These are phyloP conservation scores for Leptographium flavum DNA, from an alignment of 2,329 filamentous ascomycete genomes.

Conservation along the genomic window DNA sequence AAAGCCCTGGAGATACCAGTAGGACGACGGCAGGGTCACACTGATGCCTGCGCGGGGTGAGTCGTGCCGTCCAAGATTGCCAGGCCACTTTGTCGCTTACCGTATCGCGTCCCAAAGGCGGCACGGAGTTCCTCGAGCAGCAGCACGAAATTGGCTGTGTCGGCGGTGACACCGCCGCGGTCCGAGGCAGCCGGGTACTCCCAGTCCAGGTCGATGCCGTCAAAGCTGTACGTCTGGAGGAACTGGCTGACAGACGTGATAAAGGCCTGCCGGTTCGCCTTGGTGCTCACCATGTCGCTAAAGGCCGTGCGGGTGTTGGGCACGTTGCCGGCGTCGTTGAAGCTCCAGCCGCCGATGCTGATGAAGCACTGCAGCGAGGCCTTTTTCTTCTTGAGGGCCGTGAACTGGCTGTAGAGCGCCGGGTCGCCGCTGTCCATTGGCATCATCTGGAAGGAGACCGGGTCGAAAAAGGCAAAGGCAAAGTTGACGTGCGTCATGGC, in stretches of 20 bases:
- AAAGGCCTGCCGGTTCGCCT: too few relatives aligned
- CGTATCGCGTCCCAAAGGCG: background rate
- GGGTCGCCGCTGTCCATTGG: too few relatives aligned
- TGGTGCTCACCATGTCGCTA: background rate
- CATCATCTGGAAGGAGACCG: too few relatives aligned
- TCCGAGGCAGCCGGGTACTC: slow-evolving; percentile 10
- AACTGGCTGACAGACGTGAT: slow-evolving; percentile 1
- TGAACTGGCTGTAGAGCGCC: too few relatives aligned
- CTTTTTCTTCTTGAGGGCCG: too few relatives aligned
- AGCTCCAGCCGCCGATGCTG: background rate
- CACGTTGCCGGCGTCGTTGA: slow-evolving; percentile 21
- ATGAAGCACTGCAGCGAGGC: too few relatives aligned
- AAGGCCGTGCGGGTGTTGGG: slow-evolving; percentile 14
- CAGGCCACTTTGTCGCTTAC: too few relatives aligned
- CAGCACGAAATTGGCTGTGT: slow-evolving; percentile 7
- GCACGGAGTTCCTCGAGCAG: slow-evolving; percentile 1
- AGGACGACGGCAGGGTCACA: slow-evolving; percentile 6
- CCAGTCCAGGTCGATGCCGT: slow-evolving; percentile 9
- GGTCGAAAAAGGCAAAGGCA: too few relatives aligned
- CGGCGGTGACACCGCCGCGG: slow-evolving; percentile 9
- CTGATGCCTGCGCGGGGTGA: background rate
- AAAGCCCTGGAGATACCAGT: slow-evolving; percentile 11
- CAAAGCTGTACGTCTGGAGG: slow-evolving; percentile 9
- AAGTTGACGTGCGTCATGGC: too few relatives aligned
- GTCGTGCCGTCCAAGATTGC: too few relatives aligned